Base-by-base conservation (phyloP, 257 asterid genomes). In the Solanum chmielewskii region DNA sequence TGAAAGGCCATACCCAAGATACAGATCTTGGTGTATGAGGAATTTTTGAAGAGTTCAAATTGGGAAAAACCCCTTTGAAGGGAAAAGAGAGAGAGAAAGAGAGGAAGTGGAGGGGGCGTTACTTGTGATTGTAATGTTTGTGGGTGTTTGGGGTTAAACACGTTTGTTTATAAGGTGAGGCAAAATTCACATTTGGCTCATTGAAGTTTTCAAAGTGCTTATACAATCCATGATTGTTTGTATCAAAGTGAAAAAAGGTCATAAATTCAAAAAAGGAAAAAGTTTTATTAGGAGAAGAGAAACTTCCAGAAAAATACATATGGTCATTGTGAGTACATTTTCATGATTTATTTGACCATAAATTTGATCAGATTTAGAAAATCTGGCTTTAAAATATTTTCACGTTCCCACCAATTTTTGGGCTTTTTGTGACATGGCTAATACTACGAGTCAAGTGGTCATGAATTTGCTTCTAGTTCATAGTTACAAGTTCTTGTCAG, bases 1-100 rank as follows among this genome's bases (percentile, higher is more conserved):
- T 97, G 99, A 93, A 97, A 97, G 93, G 99, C 99, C 99, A 95
- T 96, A 85, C 27, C 41, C 8, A 85, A 88, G 86, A 69, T 44
- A 15, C 44, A 77, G 91, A 88, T 87, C 88, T 86, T 81, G 83
- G 80, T 87, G 88, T 89, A 56, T 21, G 74, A 81, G 75, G 87
- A 90, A 37, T 89, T 71, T 87, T 86, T 86, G 85, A 87, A 81
- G 90, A 83, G 89, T 89, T 87, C 86, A 66, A 69, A 78, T 87
- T 86, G 71, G 71, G 69, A 69, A 68, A 68, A 81, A 78, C 60
- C 60, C 86, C 78, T 39, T 81, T 8, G 73, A 86, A 56, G 73
- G 75, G 62, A 10, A 3, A 31, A 31, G 33, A 60, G 87, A 35
- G 37, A 66, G 68, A 31, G 85, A 88, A 87, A 66, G 52, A 52